Evolutionary conservation across 2,329 filamentous ascomycete genomes (phyloP), one percentile per base, ranked within the genome.

Genomic region (Penicillium janthinellum): DNA sequence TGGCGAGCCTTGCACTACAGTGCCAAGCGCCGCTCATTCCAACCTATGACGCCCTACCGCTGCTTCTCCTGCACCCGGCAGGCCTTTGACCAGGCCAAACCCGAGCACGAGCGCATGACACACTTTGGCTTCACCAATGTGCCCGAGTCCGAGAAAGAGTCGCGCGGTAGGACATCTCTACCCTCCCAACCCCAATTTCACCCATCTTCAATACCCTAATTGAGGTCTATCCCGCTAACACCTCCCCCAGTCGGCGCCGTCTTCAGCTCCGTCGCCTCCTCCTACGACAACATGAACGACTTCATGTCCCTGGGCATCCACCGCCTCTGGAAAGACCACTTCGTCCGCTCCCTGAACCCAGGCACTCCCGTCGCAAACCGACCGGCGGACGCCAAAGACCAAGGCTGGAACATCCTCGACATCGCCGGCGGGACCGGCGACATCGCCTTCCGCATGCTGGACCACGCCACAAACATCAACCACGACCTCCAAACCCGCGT

Each of bases 251-350:
- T 97, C 42, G 90, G 90, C 61, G 87, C 86, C 44, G 95, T 99
- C 59, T 99, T 99, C 81, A 94, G 91, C 77, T 97, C 90, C 67
- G 95, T 99, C 42, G 95, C 95, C 67, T 88, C 91, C 64, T 92
- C 90, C 17, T 99, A 99, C 79, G 95, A 99, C 78, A 90, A 89
- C 63, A 99, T 99, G 95, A 99, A 99, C 80, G 95, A 99, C 77
- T 85, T 98, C 67, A 99, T 99, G 95, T 98, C 95, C 7, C 86
- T 99, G 50, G 95, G 95, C 57, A 93, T 96, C 79, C 95, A 99
- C 77, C 90, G 95, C 45, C 82, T 99, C 39, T 99, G 95, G 95
- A 99, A 90, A 81, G 94, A 98, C 78, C 88, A 96, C 79, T 99
- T 98, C 77, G 94, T 99, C 48, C 88, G 91, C 67, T 89, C 88